Base-by-base conservation (phyloP, 2,329 filamentous ascomycete genomes). In the Xylariaceae sp. region DNA sequence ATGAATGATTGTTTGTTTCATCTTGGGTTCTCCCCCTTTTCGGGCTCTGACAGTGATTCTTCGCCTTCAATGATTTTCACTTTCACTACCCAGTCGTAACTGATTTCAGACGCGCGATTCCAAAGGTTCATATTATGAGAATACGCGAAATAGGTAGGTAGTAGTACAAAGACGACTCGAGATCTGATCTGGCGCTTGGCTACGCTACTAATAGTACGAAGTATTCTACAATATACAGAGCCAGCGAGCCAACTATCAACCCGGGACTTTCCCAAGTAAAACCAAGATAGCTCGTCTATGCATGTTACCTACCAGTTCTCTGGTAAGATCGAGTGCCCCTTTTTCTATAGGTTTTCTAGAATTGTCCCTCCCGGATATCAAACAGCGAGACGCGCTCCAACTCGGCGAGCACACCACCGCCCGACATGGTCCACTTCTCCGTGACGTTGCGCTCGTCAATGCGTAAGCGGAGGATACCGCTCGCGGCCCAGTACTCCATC, bases 401-500 rank as follows among this genome's bases (percentile, higher is more conserved):
- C 80, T 96, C 70, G 6, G 91, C 92, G 51, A 96, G 80, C 55
- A 93, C 83, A 13, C 92, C 92, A 68, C 88, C 86, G 18, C 91
- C 91, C 53, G 87, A 85, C 66, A 97, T 72, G 53, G 86, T 86
- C 92, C 92, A 96, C 77, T 90, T 90, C 80, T 95, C 89, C 18
- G 82, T 80, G 41, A 97, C 88, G 63, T 82, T 80, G 64, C 78
- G 78, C 70, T 92, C 86, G 68, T 89, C 87, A 53, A 97, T 80
- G 51, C 78, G 80, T 62, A 83, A 79, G 64, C 89, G 83, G 70
- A 96, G 73, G 71, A 96, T 79, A 10, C 93, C 94, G 73, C 90
- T 95, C 41, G 84, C 85, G 4, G 90, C 92, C 80, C 93, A 97
- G 77, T 97, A 97, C 77, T 97, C 92, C 85, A 97, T 88, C 67